A percentile compares a stretch with the other conserved stretches of the same genome.
Conservation (phyloP, 2,329 filamentous ascomycete genomes). For the Ophiobolus disseminans region DNA sequence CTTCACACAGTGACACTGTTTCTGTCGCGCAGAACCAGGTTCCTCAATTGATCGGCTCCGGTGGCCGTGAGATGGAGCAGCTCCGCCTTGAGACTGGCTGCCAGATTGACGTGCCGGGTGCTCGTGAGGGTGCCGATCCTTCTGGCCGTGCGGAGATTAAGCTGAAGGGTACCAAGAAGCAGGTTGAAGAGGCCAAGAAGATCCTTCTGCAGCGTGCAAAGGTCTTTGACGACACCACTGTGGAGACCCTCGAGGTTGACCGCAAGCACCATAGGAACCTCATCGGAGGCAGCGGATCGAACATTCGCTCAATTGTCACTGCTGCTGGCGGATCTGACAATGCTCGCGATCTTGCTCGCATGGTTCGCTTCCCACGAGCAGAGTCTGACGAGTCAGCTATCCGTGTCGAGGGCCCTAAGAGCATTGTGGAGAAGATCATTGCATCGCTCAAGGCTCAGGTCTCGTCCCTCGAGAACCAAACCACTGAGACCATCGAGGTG, state of each 20-base stretch:
- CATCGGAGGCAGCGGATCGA: slow-evolving; percentile 85
- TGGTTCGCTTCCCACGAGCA: slow-evolving; percentile 92
- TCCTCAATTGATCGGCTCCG: slow-evolving; percentile 90
- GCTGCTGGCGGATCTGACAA: slow-evolving; percentile 91
- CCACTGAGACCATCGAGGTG: slow-evolving; percentile 79
- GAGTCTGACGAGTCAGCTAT: slow-evolving; percentile 84
- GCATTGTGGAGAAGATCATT: slow-evolving; percentile 88
- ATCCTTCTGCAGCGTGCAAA: slow-evolving; percentile 84
- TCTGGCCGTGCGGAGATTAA: slow-evolving; percentile 80
- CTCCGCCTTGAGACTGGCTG: slow-evolving; percentile 84
- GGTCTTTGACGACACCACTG: slow-evolving; percentile 88
- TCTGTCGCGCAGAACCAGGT: slow-evolving; percentile 90
- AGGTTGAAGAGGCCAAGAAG: slow-evolving; percentile 92
- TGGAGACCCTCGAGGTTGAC: slow-evolving; percentile 85
- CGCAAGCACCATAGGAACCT: slow-evolving; percentile 90
- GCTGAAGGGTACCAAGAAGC: slow-evolving; percentile 89
- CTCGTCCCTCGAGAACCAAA: slow-evolving; percentile 81
- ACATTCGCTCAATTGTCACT: slow-evolving; percentile 83
- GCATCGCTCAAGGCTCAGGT: slow-evolving; percentile 82
- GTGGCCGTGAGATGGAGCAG: slow-evolving; percentile 89
- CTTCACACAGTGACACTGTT: slow-evolving; percentile 79
- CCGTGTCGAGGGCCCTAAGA: slow-evolving; percentile 83
- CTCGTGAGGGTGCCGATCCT: slow-evolving; percentile 71
- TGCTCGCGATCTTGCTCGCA: slow-evolving; percentile 80
- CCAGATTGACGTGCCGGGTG: slow-evolving; percentile 88